Evolutionary conservation across 192 early-diverging fungal species (phyloP).

Genomic region (Thamnidium elegans): DNA sequence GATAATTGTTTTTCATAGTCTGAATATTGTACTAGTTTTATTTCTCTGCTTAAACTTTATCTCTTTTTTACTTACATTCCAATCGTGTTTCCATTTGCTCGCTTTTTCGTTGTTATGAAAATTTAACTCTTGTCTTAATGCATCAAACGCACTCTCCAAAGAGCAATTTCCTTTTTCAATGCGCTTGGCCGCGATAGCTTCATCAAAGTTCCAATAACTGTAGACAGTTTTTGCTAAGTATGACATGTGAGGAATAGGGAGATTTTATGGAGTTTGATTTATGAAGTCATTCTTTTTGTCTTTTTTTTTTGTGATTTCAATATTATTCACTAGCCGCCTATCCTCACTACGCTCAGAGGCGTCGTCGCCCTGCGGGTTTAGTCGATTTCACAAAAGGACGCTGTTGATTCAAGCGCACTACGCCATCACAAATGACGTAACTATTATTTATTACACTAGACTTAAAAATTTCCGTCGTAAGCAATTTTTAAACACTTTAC

Average conservation of each 20-base stretch:
- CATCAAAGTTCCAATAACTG: constrained; percentile 8
- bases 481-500: too few relatives aligned
- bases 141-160: constrained; percentile 9
- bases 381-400: too few relatives aligned
- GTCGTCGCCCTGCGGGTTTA: too few relatives aligned
- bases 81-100: constrained; percentile 7
- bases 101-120: not conserved
- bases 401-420: too few relatives aligned
- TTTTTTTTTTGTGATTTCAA: too few relatives aligned
- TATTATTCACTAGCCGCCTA: too few relatives aligned
- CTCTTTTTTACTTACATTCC: constrained; percentile 6
- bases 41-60: constrained; percentile 9
- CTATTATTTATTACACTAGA: too few relatives aligned
- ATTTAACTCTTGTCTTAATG: constrained; percentile 4
- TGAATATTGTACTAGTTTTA: constrained; percentile 8
- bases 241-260: constrained; percentile 9
- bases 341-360: too few relatives aligned
- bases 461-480: too few relatives aligned
- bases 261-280: too few relatives aligned
- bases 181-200: constrained; percentile 5
- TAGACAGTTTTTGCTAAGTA: constrained; percentile 9
- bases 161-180: constrained; percentile 6
- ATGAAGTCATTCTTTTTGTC: too few relatives aligned
- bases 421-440: too few relatives aligned
- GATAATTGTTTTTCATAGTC: constrained; percentile 8